Evolutionary conservation across 768 basidiomycete species (phyloP).

Genomic region (Suillus subluteus): DNA sequence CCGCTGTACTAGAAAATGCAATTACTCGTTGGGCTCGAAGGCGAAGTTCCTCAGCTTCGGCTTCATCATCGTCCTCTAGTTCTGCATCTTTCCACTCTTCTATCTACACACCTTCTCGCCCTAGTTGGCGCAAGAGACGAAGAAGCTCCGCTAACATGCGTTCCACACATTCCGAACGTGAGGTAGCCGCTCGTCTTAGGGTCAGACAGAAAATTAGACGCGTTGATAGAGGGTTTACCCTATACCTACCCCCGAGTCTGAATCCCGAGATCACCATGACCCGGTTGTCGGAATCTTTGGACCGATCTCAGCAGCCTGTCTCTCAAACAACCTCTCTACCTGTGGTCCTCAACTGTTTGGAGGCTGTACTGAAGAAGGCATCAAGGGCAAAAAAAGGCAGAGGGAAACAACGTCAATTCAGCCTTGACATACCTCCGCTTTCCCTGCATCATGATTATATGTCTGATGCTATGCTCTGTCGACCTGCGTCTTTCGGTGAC

Average conservation of each 20-base stretch:
- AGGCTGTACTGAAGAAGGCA: constrained; percentile 47
- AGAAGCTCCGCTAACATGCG: constrained; percentile 54
- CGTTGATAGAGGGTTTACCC: constrained; percentile 63
- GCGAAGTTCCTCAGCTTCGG: constrained; percentile 47
- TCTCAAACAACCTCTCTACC: constrained; percentile 51
- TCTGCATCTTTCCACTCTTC: constrained; percentile 36
- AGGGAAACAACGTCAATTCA: constrained; percentile 14
- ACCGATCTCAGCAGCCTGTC: constrained; percentile 29
- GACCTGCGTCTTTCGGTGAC: constrained; percentile 35
- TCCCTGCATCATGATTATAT: constrained; percentile 37
- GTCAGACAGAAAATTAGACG: constrained; percentile 64
- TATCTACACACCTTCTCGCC: constrained; percentile 42
- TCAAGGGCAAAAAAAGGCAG: constrained; percentile 33
- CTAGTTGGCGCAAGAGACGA: constrained; percentile 48
- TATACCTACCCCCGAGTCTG: constrained; percentile 58
- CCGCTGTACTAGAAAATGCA: constrained; percentile 69
- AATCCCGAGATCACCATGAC: constrained; percentile 7
- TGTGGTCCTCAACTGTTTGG: constrained; percentile 53
- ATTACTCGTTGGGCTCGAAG: constrained; percentile 67
- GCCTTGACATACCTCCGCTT: constrained; percentile 9
- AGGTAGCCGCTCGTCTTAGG: constrained; percentile 62
- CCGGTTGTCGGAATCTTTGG: constrained; percentile 9
- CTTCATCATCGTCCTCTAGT: constrained; percentile 48
- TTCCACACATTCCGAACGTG: constrained; percentile 57
- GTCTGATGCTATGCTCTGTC: constrained; percentile 36